Conservation (phyloP, 169 alveolate genomes). For the Pseudocohnilembus persalinus region DNA sequence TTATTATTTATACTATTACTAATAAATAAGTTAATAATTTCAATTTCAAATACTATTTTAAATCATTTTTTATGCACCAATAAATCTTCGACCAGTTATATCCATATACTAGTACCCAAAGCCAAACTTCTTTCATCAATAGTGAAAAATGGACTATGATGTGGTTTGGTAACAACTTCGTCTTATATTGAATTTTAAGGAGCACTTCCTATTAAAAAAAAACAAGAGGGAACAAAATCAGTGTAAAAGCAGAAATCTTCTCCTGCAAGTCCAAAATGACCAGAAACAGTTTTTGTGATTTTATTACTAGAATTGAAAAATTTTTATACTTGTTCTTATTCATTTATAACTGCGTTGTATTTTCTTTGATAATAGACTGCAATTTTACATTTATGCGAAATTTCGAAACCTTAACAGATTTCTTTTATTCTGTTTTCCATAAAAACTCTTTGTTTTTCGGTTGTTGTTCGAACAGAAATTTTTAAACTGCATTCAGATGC, state of each 20-base stretch:
- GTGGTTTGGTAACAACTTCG: background rate
- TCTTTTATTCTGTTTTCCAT: constrained; percentile 20
- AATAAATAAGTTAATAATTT: no score
- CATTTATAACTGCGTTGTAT: constrained; percentile 1
- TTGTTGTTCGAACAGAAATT: background rate
- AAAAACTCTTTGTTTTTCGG: background rate
- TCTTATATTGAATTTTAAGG: background rate
- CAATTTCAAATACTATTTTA: no score
- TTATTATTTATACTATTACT: no score
- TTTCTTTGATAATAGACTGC: background rate
- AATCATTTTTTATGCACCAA: constrained; percentile 3
- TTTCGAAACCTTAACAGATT: constrained; percentile 16
- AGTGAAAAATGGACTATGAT: constrained; percentile 27
- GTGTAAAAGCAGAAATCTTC: constrained; percentile 20
- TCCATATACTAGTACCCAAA: constrained; percentile 11
- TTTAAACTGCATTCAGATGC: constrained; percentile 15
- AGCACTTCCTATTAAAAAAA: constrained; percentile 15
- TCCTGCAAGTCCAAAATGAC: constrained; percentile 7
- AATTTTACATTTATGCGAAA: constrained; percentile 12
- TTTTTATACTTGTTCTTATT: background rate
- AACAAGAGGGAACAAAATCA: background rate
- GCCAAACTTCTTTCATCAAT: constrained; percentile 14
- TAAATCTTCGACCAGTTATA: constrained; percentile 6
- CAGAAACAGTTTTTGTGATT: background rate
- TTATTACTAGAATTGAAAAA: background rate